phyloP scores from a whole-genome alignment of 345 rosid species.

The Pelargonium nanum region DNA sequence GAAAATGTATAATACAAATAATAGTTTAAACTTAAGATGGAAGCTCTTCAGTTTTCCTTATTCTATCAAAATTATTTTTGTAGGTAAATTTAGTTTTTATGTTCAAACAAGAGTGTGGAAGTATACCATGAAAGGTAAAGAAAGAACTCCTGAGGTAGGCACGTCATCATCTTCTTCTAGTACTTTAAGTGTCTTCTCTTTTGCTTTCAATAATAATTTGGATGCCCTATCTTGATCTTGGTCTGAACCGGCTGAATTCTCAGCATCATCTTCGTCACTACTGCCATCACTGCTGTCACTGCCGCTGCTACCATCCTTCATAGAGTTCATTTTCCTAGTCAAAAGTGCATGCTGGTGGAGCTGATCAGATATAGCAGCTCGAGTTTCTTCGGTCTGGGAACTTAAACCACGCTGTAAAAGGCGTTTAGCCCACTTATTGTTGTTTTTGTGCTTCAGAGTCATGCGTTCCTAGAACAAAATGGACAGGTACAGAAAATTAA shows the following conservation, averaged over 20 bases:
- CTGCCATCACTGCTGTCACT: conserved; percentile 52
- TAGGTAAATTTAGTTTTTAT: not conserved
- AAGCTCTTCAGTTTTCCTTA: too few species aligned
- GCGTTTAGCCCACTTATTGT: conserved; percentile 73
- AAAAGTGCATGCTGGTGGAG: conserved; percentile 59
- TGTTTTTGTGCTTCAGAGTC: conserved; percentile 74
- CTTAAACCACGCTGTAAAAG: conserved; percentile 59
- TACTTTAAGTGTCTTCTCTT: conserved; percentile 55
- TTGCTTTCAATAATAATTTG: conserved; percentile 53
- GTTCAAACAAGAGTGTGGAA: not conserved
- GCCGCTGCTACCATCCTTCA: conserved; percentile 48
- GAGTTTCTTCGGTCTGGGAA: conserved; percentile 69
- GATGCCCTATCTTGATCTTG: conserved; percentile 45
- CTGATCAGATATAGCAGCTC: conserved; percentile 78
- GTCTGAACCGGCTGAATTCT: conserved; percentile 31
- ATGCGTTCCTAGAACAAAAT: conserved; percentile 59
- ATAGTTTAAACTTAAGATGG: not conserved
- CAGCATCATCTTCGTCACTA: conserved; percentile 41
- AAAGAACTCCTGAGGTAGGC: conserved; percentile 62
- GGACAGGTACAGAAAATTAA: not conserved
- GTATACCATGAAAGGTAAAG: conserved; percentile 93
- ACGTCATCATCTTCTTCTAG: conserved; percentile 55
- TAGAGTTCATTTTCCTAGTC: conserved; percentile 77
- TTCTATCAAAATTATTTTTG: not conserved
- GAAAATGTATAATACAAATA: not conserved